phyloP scores from a whole-genome alignment of 805 yeast species.

The Starmera dryadoides region DNA sequence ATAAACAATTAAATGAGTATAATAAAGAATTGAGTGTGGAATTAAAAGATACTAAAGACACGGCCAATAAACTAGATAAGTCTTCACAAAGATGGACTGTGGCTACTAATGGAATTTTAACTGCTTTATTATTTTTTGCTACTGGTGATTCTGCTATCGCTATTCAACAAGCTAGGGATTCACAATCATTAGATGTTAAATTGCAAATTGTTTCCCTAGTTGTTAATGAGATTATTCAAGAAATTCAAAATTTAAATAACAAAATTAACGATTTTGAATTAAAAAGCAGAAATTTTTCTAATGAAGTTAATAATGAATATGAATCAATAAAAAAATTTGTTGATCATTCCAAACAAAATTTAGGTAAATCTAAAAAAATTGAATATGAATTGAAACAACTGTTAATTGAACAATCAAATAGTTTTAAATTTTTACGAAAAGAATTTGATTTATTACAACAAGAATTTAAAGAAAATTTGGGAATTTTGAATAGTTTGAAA shows the following conservation, averaged over 20 bases:
- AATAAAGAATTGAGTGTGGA: conserved; percentile 16
- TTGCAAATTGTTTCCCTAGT: conserved; percentile 12
- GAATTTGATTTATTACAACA: conserved; percentile 8
- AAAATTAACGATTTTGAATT: not conserved
- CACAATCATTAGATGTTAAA: conserved; percentile 16
- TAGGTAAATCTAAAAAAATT: conserved; percentile 7
- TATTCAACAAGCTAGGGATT: conserved; percentile 12
- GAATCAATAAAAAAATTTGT: not conserved
- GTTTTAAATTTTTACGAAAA: conserved; percentile 8
- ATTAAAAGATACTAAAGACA: not conserved
- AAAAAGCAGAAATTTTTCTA: not conserved
- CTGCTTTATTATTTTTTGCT: conserved; percentile 4
- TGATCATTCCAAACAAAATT: conserved; percentile 2
- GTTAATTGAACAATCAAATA: conserved; percentile 6
- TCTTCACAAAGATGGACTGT: conserved; percentile 1
- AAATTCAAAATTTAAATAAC: conserved; percentile 1
- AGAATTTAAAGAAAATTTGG: conserved; percentile 10
- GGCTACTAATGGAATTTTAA: conserved; percentile 8
- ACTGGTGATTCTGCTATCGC: conserved; percentile 15
- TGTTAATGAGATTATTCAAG: conserved; percentile 9
- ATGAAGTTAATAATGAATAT: not conserved
- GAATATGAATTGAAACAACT: conserved; percentile 12
- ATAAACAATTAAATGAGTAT: conserved; percentile 16
- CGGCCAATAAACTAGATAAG: not conserved
- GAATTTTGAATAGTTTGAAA: conserved; percentile 6